These are phyloP conservation scores for Chlorella sp. DNA, from an alignment of 139 green algal species.

Conservation along the genomic window DNA sequence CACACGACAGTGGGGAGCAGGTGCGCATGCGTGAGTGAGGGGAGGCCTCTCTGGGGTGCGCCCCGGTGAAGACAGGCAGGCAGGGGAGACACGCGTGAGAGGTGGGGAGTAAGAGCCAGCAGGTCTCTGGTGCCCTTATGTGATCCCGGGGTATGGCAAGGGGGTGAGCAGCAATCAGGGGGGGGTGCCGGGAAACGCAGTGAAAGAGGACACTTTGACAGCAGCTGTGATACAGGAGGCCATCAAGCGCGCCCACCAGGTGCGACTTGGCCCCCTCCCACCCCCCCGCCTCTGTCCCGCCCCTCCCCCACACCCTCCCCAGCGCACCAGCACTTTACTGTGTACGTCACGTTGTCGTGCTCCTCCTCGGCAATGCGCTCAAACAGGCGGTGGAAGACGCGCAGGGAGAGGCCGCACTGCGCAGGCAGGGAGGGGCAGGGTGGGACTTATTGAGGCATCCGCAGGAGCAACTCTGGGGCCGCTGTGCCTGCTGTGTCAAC, in stretches of 20 bases:
- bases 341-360: slow-evolving; percentile 40
- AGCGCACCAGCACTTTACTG: slow-evolving; percentile 49
- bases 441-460: neutral
- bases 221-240: no score
- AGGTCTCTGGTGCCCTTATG: no score
- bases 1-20: neutral
- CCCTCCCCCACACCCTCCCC: neutral
- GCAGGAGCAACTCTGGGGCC: neutral
- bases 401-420: slow-evolving; percentile 72
- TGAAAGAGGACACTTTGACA: no score
- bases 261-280: no score
- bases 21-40: neutral
- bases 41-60: no score
- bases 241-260: neutral
- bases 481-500: neutral
- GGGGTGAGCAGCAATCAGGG: no score
- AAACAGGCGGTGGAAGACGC: slow-evolving; percentile 90
- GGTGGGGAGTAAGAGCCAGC: no score
- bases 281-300: neutral
- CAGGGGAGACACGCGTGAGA: no score
- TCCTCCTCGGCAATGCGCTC: slow-evolving; percentile 68
- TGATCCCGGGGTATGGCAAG: no score
- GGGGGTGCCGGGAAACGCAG: no score
- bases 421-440: no score
- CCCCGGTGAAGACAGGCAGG: no score